phyloP scores from a whole-genome alignment of 2,329 filamentous ascomycete species.

The Cladosporium sp. region DNA sequence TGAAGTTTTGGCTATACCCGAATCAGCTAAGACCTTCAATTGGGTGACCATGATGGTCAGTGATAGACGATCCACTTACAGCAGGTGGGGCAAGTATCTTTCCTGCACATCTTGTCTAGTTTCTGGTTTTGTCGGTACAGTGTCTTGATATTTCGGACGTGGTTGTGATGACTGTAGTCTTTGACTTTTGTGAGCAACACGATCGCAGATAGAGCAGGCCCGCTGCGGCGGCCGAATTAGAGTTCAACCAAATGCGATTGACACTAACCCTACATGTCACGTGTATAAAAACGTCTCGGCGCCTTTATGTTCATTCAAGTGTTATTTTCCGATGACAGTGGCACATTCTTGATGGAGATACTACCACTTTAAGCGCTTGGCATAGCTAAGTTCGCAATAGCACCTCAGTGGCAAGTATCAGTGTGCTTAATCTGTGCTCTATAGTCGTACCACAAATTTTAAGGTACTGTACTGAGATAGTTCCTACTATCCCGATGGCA shows the following conservation, averaged over 20 bases:
- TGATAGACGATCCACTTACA: background rate
- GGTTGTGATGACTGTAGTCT: background rate
- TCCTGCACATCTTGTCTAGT: slow-evolving; percentile 13
- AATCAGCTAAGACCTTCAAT: background rate
- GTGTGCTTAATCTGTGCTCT: too few species aligned
- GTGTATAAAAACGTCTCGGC: background rate
- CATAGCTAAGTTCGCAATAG: too few species aligned
- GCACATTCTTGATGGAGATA: too few species aligned
- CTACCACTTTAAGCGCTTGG: too few species aligned
- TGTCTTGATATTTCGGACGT: background rate
- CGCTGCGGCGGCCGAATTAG: background rate
- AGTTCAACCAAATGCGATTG: background rate
- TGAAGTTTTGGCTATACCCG: slow-evolving; percentile 24
- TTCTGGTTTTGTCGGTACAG: background rate
- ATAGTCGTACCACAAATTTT: too few species aligned
- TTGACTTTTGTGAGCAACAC: background rate
- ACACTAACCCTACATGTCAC: background rate
- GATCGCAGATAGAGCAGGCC: background rate
- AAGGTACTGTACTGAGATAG: too few species aligned
- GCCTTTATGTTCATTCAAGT: too few species aligned
- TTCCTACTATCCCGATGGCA: too few species aligned
- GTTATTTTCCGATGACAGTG: too few species aligned
- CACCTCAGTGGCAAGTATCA: too few species aligned
- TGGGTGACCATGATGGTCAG: slow-evolving; percentile 10
- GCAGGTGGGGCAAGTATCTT: slow-evolving; percentile 11